Evolutionary conservation across 2,329 filamentous ascomycete genomes (phyloP).

Genomic region (Aspergillus luchuensis): DNA sequence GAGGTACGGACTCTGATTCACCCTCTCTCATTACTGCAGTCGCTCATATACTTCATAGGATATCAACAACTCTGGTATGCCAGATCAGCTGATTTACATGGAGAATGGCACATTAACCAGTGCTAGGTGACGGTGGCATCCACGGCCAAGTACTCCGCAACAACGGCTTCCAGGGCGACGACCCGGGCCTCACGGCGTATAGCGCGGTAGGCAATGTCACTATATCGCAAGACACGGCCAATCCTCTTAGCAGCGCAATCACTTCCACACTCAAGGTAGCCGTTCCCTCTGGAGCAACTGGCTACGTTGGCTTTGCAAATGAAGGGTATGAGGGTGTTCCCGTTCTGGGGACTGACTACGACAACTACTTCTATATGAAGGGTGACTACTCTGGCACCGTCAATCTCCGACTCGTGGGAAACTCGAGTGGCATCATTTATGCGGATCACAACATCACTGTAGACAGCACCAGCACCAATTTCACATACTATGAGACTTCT

Average conservation of each 20-base stretch:
- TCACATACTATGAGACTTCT: slow-evolving; percentile 25
- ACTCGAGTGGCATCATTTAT: slow-evolving; percentile 26
- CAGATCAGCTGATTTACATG: not conserved
- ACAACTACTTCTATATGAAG: slow-evolving; percentile 36
- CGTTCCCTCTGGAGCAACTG: slow-evolving; percentile 23
- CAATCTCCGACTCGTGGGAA: slow-evolving; percentile 31
- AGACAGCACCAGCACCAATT: slow-evolving; percentile 19
- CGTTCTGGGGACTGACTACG: slow-evolving; percentile 31
- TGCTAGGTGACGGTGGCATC: slow-evolving; percentile 36
- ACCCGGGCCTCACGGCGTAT: slow-evolving; percentile 31
- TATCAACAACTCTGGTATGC: slow-evolving; percentile 37
- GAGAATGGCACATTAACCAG: not conserved
- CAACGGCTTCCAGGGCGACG: slow-evolving; percentile 37
- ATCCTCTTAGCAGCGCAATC: slow-evolving; percentile 32
- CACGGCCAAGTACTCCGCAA: slow-evolving; percentile 38
- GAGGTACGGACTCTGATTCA: slow-evolving; percentile 26
- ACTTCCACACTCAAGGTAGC: slow-evolving; percentile 30
- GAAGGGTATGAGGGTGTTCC: slow-evolving; percentile 41
- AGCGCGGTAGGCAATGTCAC: slow-evolving; percentile 29
- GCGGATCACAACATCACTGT: slow-evolving; percentile 32
- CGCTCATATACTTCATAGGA: slow-evolving; percentile 24
- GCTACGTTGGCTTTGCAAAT: slow-evolving; percentile 48
- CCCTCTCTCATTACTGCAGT: not conserved
- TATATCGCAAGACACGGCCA: slow-evolving; percentile 28
- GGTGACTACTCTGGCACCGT: slow-evolving; percentile 31